Percentiles rank a stretch among this genome's conserved stretches.
Conservation (phyloP, 2,329 filamentous ascomycete genomes). For the Pyricularia pennisetigena region DNA sequence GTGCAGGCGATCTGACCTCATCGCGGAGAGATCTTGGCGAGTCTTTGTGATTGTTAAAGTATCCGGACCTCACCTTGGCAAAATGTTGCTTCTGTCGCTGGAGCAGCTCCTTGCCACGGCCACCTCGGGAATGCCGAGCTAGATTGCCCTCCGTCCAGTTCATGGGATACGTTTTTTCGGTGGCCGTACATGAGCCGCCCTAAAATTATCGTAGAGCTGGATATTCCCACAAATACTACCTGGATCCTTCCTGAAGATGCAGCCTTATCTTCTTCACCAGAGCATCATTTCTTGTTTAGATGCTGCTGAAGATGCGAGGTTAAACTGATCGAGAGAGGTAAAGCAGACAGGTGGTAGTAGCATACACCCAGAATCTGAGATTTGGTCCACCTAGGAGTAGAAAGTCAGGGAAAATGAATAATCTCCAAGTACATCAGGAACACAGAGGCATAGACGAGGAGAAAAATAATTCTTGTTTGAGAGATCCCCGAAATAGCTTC, state of each 20-base stretch:
- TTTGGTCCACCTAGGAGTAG: neutral
- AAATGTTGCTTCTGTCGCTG: constrained; percentile 37
- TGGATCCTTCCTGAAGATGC: neutral
- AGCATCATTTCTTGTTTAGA: neutral
- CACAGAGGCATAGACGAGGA: neutral
- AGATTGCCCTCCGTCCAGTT: constrained; percentile 41
- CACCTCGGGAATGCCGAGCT: constrained; percentile 27
- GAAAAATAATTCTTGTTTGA: neutral
- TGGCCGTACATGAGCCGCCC: neutral
- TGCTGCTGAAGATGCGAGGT: neutral
- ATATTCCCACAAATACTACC: neutral
- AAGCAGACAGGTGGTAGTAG: neutral
- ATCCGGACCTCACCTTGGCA: constrained; percentile 27
- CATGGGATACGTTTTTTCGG: constrained; percentile 23
- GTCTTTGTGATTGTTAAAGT: constrained; percentile 15
- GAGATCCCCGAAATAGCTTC: neutral
- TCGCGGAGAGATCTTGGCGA: neutral
- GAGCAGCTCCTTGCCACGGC: constrained; percentile 21
- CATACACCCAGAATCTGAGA: neutral
- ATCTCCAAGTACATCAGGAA: neutral
- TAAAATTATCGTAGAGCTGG: neutral
- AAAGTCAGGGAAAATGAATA: neutral
- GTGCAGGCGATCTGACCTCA: neutral
- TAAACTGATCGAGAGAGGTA: neutral
- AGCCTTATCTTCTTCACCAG: neutral